Conservation (phyloP, 2,329 filamentous ascomycete species). For the Scedosporium aurantiacum region DNA sequence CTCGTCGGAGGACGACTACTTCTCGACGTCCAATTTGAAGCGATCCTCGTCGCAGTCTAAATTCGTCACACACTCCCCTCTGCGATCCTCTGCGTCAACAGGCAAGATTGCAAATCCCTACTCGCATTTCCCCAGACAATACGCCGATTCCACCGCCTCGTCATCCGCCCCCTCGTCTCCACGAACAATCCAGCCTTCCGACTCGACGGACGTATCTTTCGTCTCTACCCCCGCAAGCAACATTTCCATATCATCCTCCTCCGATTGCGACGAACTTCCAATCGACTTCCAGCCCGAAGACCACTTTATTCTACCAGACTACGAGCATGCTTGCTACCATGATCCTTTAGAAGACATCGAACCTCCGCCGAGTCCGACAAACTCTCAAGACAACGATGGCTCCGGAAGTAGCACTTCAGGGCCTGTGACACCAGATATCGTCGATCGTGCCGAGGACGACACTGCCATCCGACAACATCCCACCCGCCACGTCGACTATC, state of each 20-base stretch:
- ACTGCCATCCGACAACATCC: slow-evolving; percentile 63
- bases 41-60: slow-evolving; percentile 51
- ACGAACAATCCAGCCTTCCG: slow-evolving; percentile 32
- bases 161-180: slow-evolving; percentile 49
- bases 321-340: slow-evolving; percentile 35
- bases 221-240: slow-evolving; percentile 54
- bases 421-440: slow-evolving; percentile 45
- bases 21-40: slow-evolving; percentile 35
- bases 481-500: slow-evolving; percentile 85
- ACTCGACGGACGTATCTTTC: slow-evolving; percentile 46
- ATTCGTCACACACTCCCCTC: slow-evolving; percentile 34
- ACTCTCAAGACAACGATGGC: slow-evolving; percentile 42
- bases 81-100: slow-evolving; percentile 33
- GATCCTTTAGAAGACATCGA: slow-evolving; percentile 37
- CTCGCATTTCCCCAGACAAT: slow-evolving; percentile 28
- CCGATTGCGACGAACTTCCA: slow-evolving; percentile 41
- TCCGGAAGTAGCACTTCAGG: slow-evolving; percentile 37
- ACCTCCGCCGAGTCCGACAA: slow-evolving; percentile 36
- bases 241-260: slow-evolving; percentile 48
- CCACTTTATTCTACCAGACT: slow-evolving; percentile 33
- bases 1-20: slow-evolving; percentile 43
- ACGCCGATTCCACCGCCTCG: slow-evolving; percentile 30
- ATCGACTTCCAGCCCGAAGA: slow-evolving; percentile 35
- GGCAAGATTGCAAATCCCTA: slow-evolving; percentile 37
- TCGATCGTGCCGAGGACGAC: slow-evolving; percentile 65